Conservation (phyloP, 371 early-diverging fungal genomes). For the Coemansia sp. region DNA sequence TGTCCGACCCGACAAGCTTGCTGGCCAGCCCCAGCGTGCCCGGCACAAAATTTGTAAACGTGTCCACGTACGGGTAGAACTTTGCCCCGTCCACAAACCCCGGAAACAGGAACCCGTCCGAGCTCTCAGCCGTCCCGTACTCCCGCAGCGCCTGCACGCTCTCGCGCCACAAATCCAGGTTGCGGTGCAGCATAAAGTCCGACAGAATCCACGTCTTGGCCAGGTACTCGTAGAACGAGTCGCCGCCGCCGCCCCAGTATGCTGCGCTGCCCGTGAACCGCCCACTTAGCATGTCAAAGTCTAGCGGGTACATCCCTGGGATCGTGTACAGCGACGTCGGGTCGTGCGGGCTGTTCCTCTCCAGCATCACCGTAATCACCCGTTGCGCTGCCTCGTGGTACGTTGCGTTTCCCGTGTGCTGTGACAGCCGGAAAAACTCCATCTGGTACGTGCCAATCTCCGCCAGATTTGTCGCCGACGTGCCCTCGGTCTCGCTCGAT, state of each 20-base stretch:
- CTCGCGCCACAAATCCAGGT: slow-evolving; percentile 48
- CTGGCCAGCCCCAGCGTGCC: slow-evolving; percentile 46
- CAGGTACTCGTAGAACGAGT: slow-evolving; percentile 94
- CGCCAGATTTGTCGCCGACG: slow-evolving; percentile 58
- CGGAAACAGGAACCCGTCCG: slow-evolving; percentile 26
- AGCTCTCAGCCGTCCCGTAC: slow-evolving; percentile 37
- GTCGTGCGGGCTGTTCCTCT: slow-evolving; percentile 24
- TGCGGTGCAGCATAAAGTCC: slow-evolving; percentile 48
- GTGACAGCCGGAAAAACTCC: slow-evolving; percentile 84
- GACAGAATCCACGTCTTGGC: slow-evolving; percentile 59
- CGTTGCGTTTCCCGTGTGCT: slow-evolving; percentile 70
- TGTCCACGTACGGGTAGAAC: slow-evolving; percentile 39
- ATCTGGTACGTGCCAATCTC: slow-evolving; percentile 84
- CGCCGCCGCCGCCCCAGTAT: slow-evolving; percentile 78
- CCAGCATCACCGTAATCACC: slow-evolving; percentile 40
- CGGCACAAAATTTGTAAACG: slow-evolving; percentile 49
- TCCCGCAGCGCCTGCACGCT: slow-evolving; percentile 41
- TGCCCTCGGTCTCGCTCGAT: slow-evolving; percentile 57
- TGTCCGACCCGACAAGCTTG: slow-evolving; percentile 33
- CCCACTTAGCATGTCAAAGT: slow-evolving; percentile 42
- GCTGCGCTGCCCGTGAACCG: slow-evolving; percentile 25
- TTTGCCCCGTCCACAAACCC: slow-evolving; percentile 35
- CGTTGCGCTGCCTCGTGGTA: slow-evolving; percentile 62
- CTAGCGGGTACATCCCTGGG: slow-evolving; percentile 49
- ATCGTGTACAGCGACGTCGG: slow-evolving; percentile 27